Evolutionary conservation across 345 rosid species (phyloP).

Genomic region (Erysimum cheiranthoides): DNA sequence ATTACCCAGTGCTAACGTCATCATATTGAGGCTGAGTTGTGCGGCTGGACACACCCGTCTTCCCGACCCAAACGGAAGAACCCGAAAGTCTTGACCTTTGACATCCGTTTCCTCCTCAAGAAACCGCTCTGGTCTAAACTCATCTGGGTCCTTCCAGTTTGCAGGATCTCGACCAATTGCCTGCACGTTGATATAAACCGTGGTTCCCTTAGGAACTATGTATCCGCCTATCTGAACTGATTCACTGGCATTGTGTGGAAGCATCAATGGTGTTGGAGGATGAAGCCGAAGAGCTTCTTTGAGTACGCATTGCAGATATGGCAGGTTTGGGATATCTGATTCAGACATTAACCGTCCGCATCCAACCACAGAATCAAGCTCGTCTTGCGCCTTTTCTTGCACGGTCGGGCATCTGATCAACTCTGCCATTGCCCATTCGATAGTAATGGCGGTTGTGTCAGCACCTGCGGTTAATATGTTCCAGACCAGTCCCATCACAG

Average conservation of each 20-base stretch:
- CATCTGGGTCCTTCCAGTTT: constrained; percentile 47
- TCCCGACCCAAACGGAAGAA: constrained; percentile 61
- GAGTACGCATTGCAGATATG: constrained; percentile 46
- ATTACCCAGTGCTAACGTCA: constrained; percentile 47
- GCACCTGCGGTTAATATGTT: constrained; percentile 59
- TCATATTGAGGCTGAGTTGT: constrained; percentile 53
- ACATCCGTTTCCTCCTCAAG: constrained; percentile 47
- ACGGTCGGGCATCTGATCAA: constrained; percentile 43
- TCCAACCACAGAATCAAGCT: constrained; percentile 53
- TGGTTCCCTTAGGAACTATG: constrained; percentile 48
- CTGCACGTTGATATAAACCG: constrained; percentile 51
- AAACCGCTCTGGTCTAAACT: constrained; percentile 56
- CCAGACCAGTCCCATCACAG: constrained; percentile 55
- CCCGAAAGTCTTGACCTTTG: constrained; percentile 54
- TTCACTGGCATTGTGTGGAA: constrained; percentile 53
- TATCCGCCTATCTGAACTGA: constrained; percentile 50
- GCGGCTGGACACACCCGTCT: constrained; percentile 57
- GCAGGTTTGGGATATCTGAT: constrained; percentile 45
- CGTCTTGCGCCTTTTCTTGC: constrained; percentile 30
- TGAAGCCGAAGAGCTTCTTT: constrained; percentile 57
- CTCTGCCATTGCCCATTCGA: constrained; percentile 61
- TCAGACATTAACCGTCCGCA: constrained; percentile 47
- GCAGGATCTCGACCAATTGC: constrained; percentile 47
- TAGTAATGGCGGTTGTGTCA: constrained; percentile 52
- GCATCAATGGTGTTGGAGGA: constrained; percentile 60